Evolutionary conservation across 1,139 yeast genomes (phyloP).

Genomic region (Kluyveromyces sp.): DNA sequence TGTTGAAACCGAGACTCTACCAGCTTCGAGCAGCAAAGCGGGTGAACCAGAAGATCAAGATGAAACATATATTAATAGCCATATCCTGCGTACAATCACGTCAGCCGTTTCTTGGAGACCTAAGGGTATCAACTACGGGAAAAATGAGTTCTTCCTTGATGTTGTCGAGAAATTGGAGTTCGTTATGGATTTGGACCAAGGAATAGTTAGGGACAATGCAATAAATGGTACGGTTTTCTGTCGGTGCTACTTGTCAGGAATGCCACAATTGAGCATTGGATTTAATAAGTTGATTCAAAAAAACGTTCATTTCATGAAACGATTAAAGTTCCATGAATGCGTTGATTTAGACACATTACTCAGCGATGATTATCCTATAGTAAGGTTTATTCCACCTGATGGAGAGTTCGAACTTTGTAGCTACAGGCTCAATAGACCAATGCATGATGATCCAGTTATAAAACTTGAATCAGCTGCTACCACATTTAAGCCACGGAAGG

Average conservation of each 20-base stretch:
- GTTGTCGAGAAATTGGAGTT: constrained; percentile 60
- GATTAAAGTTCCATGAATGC: constrained; percentile 68
- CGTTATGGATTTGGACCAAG: constrained; percentile 48
- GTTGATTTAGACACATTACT: constrained; percentile 53
- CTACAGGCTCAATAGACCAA: constrained; percentile 33
- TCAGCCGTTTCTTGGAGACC: constrained; percentile 75
- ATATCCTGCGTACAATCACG: constrained; percentile 64
- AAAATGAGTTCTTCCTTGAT: constrained; percentile 72
- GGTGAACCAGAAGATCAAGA: constrained; percentile 14
- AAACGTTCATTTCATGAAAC: constrained; percentile 36
- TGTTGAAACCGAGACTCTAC: constrained; percentile 4
- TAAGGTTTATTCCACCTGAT: constrained; percentile 73
- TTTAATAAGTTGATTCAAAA: constrained; percentile 49
- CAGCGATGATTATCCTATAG: constrained; percentile 38
- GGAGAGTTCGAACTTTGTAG: constrained; percentile 60
- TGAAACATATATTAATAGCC: constrained; percentile 44
- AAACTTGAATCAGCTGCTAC: constrained; percentile 23
- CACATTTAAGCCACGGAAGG: constrained; percentile 23
- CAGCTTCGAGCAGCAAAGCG: constrained; percentile 5
- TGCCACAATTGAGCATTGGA: constrained; percentile 66
- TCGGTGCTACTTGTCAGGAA: constrained; percentile 65
- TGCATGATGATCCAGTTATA: constrained; percentile 35
- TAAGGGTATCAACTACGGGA: constrained; percentile 68
- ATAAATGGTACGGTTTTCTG: constrained; percentile 59
- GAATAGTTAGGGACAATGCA: constrained; percentile 52